These are phyloP conservation scores for Phoma herbarum DNA, from an alignment of 2,329 filamentous ascomycete species.

Conservation along the genomic window DNA sequence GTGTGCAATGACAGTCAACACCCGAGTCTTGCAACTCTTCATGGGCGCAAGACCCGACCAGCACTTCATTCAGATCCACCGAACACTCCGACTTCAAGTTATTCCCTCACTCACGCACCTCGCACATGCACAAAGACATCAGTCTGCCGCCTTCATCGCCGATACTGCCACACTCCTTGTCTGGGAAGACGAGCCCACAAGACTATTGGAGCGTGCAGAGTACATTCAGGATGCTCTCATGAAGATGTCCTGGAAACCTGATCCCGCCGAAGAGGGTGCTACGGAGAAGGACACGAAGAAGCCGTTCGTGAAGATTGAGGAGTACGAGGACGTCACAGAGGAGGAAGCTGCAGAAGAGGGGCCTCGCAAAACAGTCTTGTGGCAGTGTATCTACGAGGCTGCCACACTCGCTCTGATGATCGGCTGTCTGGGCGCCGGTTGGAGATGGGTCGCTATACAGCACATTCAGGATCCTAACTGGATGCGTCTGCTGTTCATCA, in stretches of 20 bases:
- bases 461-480: conserved; percentile 63
- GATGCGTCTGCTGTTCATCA: conserved; percentile 63
- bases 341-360: conserved; percentile 25
- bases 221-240: conserved; percentile 79
- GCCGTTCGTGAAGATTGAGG: conserved; percentile 24
- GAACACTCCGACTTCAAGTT: conserved; percentile 69
- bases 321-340: conserved; percentile 37
- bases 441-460: conserved; percentile 64
- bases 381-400: conserved; percentile 63
- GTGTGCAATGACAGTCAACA: conserved; percentile 74
- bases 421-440: conserved; percentile 65
- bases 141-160: conserved; percentile 56
- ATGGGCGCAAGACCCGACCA: conserved; percentile 62
- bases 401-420: conserved; percentile 63
- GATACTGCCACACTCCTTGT: conserved; percentile 76
- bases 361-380: conserved; percentile 62
- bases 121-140: conserved; percentile 73
- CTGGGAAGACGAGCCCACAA: conserved; percentile 82
- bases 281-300: conserved; percentile 45
- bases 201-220: conserved; percentile 74
- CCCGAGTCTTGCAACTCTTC: conserved; percentile 66
- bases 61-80: conserved; percentile 66
- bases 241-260: conserved; percentile 69
- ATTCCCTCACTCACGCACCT: conserved; percentile 66
- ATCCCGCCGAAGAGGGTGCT: conserved; percentile 54